Evolutionary conservation across 2,329 filamentous ascomycete genomes (phyloP).

Genomic region (Fusarium verrucosum): DNA sequence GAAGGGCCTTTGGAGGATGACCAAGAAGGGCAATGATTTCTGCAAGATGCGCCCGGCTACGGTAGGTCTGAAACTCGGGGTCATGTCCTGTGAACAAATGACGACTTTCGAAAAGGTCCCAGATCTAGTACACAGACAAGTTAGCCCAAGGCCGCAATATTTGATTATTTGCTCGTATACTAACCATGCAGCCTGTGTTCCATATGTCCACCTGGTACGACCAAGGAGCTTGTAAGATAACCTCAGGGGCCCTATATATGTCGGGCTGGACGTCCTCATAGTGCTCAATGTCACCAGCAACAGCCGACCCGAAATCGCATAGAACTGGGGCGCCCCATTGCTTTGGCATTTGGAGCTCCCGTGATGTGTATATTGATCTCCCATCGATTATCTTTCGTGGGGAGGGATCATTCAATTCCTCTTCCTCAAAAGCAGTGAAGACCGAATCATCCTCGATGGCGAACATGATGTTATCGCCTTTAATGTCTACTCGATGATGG

Average conservation of each 20-base stretch:
- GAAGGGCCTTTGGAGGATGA: conserved; percentile 50
- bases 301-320: conserved; percentile 61
- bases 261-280: conserved; percentile 52
- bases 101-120: conserved; percentile 58
- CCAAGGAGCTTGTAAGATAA: conserved; percentile 59
- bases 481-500: conserved; percentile 51
- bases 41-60: conserved; percentile 57
- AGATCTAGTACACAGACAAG: conserved; percentile 51
- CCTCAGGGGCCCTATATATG: conserved; percentile 56
- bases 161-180: conserved; percentile 12
- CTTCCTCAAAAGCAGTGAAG: conserved; percentile 51
- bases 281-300: conserved; percentile 48
- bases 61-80: conserved; percentile 51
- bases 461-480: conserved; percentile 59
- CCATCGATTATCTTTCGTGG: conserved; percentile 55
- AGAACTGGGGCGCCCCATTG: conserved; percentile 50
- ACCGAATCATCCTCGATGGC: conserved; percentile 52
- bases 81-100: conserved; percentile 56
- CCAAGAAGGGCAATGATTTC: conserved; percentile 60
- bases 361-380: conserved; percentile 55
- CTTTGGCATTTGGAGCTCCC: conserved; percentile 49
- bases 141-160: background rate
- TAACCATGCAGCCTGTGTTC: conserved; percentile 62
- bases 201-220: conserved; percentile 60
- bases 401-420: conserved; percentile 51